Evolutionary conservation across 2,329 filamentous ascomycete species (phyloP).

Genomic region (Fusarium aywerte): DNA sequence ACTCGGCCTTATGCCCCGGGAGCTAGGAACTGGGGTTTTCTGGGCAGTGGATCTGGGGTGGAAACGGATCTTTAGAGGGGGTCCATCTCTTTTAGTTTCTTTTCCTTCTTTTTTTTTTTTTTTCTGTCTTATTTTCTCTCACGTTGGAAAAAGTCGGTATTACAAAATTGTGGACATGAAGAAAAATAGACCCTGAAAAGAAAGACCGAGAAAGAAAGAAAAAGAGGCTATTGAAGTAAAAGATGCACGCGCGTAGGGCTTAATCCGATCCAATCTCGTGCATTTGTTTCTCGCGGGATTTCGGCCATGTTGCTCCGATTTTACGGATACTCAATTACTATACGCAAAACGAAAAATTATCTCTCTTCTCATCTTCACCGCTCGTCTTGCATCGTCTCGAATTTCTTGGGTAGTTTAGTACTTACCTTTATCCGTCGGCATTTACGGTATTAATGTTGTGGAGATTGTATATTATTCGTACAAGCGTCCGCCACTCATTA

Average conservation of each 20-base stretch:
- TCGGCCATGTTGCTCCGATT: conserved; percentile 21
- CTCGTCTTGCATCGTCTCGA: conserved; percentile 12
- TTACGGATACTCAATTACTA: neutral
- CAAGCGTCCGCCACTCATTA: conserved; percentile 31
- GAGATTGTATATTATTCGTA: conserved; percentile 5
- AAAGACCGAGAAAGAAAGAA: conserved; percentile 4
- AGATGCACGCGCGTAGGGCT: no score
- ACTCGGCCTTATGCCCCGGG: conserved; percentile 30
- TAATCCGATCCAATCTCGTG: no score
- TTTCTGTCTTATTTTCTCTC: neutral
- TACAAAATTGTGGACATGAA: neutral
- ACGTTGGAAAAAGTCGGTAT: no score
- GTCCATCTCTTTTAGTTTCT: neutral
- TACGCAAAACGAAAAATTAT: neutral
- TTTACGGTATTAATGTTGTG: neutral
- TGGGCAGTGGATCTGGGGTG: conserved; percentile 36
- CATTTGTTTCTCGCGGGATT: neutral
- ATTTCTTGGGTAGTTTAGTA: neutral
- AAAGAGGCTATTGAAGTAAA: neutral
- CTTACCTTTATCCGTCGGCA: conserved; percentile 15
- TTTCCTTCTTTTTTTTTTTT: neutral
- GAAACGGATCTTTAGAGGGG: conserved; percentile 15
- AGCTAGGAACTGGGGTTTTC: conserved; percentile 22
- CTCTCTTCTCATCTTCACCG: conserved; percentile 14
- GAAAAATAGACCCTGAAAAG: conserved; percentile 21